Base-by-base conservation (phyloP, 2,329 filamentous ascomycete genomes). In the Seiridium cupressi region DNA sequence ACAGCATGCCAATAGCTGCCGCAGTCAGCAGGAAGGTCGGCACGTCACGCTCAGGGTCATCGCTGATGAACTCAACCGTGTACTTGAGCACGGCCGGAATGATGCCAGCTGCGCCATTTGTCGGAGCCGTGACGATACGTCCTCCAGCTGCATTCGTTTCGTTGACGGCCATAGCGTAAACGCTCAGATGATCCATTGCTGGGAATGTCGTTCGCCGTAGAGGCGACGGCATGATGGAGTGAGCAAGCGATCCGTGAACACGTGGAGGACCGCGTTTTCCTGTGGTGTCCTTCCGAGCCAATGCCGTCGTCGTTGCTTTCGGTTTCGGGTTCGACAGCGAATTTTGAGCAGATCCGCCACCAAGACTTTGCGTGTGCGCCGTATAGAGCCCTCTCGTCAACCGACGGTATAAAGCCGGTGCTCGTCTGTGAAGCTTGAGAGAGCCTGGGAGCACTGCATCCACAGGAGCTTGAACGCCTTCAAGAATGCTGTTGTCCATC, bases 121-220 rank as follows among this genome's bases (percentile, higher is more conserved):
- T 82, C 2, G 80, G 80, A 1, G 80, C 80, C 2, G 80, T 82
- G 18, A 82, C 80, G 61, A 82, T 81, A 36, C 80, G 77, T 0
- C 80, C 80, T 10, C 80, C 80, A 0, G 76, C 78, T 2, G 80
- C 80, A 59, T 82, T 82, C n/a, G 80, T 82, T 67, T 82, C 80
- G 63, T 82, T 82, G 32, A 82, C 80, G 0, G 80, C 80, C 26
- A 82, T 82, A 44, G 80, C 80, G 60, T 82, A 82, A 0, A 81
- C 79, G 1, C 77, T 77, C 7, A 82, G 66, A 58, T 82, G 79
- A 60, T 82, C 80, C 78, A 82, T 81, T 3, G 78, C 77, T 3
- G 79, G 78, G 59, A 82, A 79, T 1, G 78, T 74, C 3, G 79
- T 81, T 6, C 80, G 77, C 1, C 79, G 78, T 1, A 68, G 65